These are phyloP conservation scores for Scheffersomyces cryptocercus DNA, from an alignment of 1,139 yeast species.

Conservation along the genomic window DNA sequence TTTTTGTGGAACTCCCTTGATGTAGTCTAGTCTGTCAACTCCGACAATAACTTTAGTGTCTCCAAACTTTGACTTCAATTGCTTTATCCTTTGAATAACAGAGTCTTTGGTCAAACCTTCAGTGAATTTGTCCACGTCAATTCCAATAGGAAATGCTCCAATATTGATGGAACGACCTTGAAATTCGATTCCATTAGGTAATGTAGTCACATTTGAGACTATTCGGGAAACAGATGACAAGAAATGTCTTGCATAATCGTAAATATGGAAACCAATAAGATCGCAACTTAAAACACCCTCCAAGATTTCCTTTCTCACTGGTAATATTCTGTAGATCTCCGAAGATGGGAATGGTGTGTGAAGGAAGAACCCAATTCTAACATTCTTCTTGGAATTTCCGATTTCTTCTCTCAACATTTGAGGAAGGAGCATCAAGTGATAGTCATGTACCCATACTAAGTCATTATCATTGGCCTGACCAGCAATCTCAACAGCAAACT, in stretches of 20 bases:
- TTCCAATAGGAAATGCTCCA: slow-evolving; percentile 98
- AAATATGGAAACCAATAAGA: slow-evolving; percentile 97
- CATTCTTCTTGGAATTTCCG: slow-evolving; percentile 49
- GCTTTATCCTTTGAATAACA: slow-evolving; percentile 66
- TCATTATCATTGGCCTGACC: slow-evolving; percentile 78
- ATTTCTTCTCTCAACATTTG: slow-evolving; percentile 77
- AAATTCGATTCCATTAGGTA: slow-evolving; percentile 89
- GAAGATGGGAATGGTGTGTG: slow-evolving; percentile 99
- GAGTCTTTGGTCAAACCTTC: slow-evolving; percentile 68
- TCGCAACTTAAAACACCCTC: slow-evolving; percentile 93
- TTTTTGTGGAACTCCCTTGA: slow-evolving; percentile 97
- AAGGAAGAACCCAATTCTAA: slow-evolving; percentile 86
- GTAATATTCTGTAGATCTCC: slow-evolving; percentile 92
- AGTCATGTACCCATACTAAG: slow-evolving; percentile 96
- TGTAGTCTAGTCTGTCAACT: slow-evolving; percentile 92
- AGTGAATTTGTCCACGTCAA: slow-evolving; percentile 87
- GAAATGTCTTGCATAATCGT: slow-evolving; percentile 98
- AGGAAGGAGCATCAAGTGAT: slow-evolving; percentile 93
- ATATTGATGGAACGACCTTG: slow-evolving; percentile 77
- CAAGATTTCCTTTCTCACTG: slow-evolving; percentile 90
- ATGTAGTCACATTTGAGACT: slow-evolving; percentile 69
- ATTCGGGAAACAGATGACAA: slow-evolving; percentile 88
- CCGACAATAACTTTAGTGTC: slow-evolving; percentile 89
- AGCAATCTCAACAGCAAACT: slow-evolving; percentile 77
- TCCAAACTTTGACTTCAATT: slow-evolving; percentile 61